phyloP scores from a whole-genome alignment of 768 basidiomycete genomes.

The Leucocoprinus leucothites region DNA sequence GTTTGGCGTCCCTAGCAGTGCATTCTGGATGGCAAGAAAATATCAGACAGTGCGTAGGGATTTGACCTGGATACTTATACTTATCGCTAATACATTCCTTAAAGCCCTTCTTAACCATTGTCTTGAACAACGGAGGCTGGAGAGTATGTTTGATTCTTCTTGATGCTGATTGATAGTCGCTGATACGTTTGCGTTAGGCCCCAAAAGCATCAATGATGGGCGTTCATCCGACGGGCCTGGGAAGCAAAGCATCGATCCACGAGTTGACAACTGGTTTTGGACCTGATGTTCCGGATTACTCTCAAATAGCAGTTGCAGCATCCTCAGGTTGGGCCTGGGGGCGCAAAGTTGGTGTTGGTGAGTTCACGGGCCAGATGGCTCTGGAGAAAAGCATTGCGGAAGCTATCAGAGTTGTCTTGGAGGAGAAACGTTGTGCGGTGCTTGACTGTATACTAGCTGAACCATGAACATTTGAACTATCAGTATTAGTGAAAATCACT shows the following conservation, averaged over 20 bases:
- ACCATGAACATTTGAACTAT: neutral
- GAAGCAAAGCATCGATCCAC: slow-evolving; percentile 40
- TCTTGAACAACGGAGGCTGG: slow-evolving; percentile 75
- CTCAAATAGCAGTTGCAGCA: slow-evolving; percentile 62
- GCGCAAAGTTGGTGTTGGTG: slow-evolving; percentile 15
- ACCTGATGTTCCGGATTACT: slow-evolving; percentile 56
- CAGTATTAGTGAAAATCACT: neutral
- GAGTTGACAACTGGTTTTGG: slow-evolving; percentile 64
- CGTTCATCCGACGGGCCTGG: slow-evolving; percentile 58
- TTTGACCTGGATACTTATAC: neutral
- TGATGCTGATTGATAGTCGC: neutral
- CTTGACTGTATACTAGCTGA: slow-evolving; percentile 54
- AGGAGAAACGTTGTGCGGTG: slow-evolving; percentile 62
- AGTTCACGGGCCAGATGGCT: slow-evolving; percentile 18
- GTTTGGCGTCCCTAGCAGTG: slow-evolving; percentile 63
- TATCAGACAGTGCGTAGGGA: slow-evolving; percentile 53
- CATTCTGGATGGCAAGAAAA: slow-evolving; percentile 70
- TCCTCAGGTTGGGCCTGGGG: slow-evolving; percentile 58
- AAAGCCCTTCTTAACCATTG: slow-evolving; percentile 67
- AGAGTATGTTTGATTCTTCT: slow-evolving; percentile 31
- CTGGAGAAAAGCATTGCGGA: slow-evolving; percentile 38
- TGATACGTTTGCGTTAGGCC: slow-evolving; percentile 30
- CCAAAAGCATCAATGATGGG: slow-evolving; percentile 64
- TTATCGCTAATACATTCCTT: neutral
- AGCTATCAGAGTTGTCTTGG: slow-evolving; percentile 51